phyloP scores from a whole-genome alignment of 495 filamentous ascomycete genomes.

The Penicillium egyptiacum region DNA sequence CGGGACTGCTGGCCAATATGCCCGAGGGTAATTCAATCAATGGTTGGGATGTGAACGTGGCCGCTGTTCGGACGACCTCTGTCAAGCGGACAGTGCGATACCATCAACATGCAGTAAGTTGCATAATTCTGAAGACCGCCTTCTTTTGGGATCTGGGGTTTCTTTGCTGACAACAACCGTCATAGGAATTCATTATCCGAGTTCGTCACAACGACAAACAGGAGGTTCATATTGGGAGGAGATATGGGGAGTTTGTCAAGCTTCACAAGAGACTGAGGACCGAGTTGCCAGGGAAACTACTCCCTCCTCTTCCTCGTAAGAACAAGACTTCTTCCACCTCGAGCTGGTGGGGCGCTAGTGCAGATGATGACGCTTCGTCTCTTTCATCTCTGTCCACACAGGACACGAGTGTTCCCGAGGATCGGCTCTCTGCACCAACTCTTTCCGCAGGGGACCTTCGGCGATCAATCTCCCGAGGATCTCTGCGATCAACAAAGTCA shows the following conservation, averaged over 20 bases:
- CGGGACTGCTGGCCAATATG: constrained; percentile 77
- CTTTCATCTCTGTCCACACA: constrained; percentile 75
- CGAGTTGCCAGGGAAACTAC: constrained; percentile 87
- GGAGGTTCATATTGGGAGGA: constrained; percentile 74
- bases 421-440: constrained; percentile 31
- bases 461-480: constrained; percentile 41
- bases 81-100: constrained; percentile 85
- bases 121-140: not conserved
- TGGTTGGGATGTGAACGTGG: constrained; percentile 97
- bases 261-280: constrained; percentile 76
- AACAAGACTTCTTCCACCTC: constrained; percentile 75
- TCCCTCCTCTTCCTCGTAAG: constrained; percentile 85
- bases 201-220: constrained; percentile 69
- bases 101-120: constrained; percentile 85
- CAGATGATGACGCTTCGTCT: constrained; percentile 70
- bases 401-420: constrained; percentile 39
- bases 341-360: constrained; percentile 48
- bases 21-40: constrained; percentile 90
- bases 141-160: not conserved
- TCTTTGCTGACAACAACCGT: constrained; percentile 15
- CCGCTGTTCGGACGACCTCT: constrained; percentile 76
- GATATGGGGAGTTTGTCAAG: constrained; percentile 84
- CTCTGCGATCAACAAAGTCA: constrained; percentile 42
- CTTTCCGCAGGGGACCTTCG: constrained; percentile 28
- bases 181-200: constrained; percentile 83